Conservation (phyloP, 2,329 filamentous ascomycete genomes). For the Penicillium sp. region DNA sequence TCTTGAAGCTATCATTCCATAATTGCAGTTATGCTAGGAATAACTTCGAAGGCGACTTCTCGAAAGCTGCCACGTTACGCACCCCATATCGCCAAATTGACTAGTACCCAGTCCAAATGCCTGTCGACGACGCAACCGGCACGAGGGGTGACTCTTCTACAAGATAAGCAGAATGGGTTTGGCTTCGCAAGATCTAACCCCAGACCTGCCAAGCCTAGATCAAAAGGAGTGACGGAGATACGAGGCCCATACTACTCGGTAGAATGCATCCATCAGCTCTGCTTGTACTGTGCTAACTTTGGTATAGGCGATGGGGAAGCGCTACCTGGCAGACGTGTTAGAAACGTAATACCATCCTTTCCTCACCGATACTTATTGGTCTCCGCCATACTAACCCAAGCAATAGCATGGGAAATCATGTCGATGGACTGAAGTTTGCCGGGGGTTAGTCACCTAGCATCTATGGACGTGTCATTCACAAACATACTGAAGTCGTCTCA, state of each 20-base stretch:
- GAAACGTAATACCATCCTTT: slow-evolving; percentile 45
- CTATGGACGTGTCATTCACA: not conserved
- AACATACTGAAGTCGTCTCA: slow-evolving; percentile 10
- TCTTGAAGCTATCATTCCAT: not conserved
- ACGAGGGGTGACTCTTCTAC: slow-evolving; percentile 40
- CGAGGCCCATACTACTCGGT: slow-evolving; percentile 57
- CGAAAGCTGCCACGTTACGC: slow-evolving; percentile 5
- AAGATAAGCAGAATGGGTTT: slow-evolving; percentile 52
- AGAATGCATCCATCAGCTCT: slow-evolving; percentile 1
- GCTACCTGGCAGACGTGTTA: slow-evolving; percentile 54
- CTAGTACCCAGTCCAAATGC: slow-evolving; percentile 8
- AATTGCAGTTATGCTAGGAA: not conserved
- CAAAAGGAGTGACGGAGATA: slow-evolving; percentile 55
- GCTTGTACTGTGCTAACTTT: not conserved
- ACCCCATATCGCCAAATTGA: slow-evolving; percentile 8
- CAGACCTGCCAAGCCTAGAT: slow-evolving; percentile 50
- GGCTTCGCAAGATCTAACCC: slow-evolving; percentile 54
- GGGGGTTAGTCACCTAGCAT: slow-evolving; percentile 35
- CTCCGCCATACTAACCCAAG: not conserved
- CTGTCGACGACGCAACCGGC: slow-evolving; percentile 20
- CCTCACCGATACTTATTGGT: not conserved
- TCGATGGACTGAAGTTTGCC: slow-evolving; percentile 58
- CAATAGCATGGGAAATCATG: slow-evolving; percentile 52
- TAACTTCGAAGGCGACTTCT: not conserved
- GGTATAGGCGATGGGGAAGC: slow-evolving; percentile 50